These are phyloP conservation scores for Hordeum marinum DNA, from an alignment of 176 grass and related monocot species.

Conservation along the genomic window DNA sequence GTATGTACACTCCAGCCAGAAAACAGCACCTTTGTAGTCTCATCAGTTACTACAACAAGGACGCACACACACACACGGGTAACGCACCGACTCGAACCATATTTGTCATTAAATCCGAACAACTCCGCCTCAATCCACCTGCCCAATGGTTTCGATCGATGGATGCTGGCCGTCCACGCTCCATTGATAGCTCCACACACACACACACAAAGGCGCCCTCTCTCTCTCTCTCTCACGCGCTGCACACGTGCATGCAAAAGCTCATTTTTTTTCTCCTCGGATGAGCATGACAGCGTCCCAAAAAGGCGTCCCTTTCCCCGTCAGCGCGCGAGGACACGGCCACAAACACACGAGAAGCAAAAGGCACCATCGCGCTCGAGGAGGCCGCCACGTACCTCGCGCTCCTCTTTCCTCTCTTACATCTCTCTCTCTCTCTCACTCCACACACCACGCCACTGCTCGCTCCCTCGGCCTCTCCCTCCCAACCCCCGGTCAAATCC, in stretches of 20 bases:
- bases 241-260: too few species aligned
- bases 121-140: neutral
- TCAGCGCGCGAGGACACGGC: neutral
- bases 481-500: slow-evolving; percentile 16
- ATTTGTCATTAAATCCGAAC: neutral
- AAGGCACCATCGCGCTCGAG: neutral
- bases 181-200: neutral
- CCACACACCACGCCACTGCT: neutral
- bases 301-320: neutral
- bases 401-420: neutral
- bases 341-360: neutral
- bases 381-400: neutral
- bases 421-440: neutral
- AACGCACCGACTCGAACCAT: neutral
- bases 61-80: too few species aligned
- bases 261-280: too few species aligned
- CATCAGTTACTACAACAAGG: neutral
- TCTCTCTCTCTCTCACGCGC: too few species aligned
- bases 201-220: neutral
- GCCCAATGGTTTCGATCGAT: too few species aligned
- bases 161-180: neutral
- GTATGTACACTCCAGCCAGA: neutral
- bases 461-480: neutral
- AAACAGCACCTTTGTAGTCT: neutral
- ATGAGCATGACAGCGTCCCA: neutral